Evolutionary conservation across 768 basidiomycete species (phyloP), one percentile per base, ranked within the genome.

Genomic region (Peribolospora kevripleyi): DNA sequence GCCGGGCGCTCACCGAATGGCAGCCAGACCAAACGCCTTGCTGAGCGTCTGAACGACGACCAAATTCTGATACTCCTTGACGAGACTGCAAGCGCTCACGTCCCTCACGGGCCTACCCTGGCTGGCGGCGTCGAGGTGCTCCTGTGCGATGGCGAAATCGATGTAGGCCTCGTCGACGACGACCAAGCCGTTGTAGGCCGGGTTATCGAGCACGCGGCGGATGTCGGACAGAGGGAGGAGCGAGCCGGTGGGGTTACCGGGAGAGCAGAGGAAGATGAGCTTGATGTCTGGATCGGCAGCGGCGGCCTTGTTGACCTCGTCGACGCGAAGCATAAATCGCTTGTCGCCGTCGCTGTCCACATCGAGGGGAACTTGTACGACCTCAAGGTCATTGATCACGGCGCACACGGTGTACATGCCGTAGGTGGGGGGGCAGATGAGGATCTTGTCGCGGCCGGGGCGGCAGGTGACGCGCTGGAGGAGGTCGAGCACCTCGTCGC

Each of bases 161-260:
- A 97, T 82, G 68, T 98, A 97, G 0, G 93, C 93, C 67, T 98
- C 93, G 64, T 98, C 93, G 5, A 97, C 80, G 39, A 91, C 74
- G 45, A 95, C 80, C 58, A 98, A 78, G 6, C 93, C 93, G 61
- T 79, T 84, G 75, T 84, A 97, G 0, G 72, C 71, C 7, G 78
- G 73, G 67, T 83, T 83, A 40, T 87, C 79, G 37, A 91, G 70
- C 11, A 97, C 67, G 7, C 73, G 63, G 1, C 76, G 74, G 56
- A 97, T 71, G 9, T 79, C 74, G 7, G 73, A 62, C 37, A 90
- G 75, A 0, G 85, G 75, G 53, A 97, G 77, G 38, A 80, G 67
- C 0, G 90, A 95, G 7, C 88, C 87, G 0, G 88, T 90, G 0
- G 93, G 93, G 65, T 97, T 98, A 2, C 93, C 93, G 3, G 93